Conservation (phyloP, 306 rosid genomes). For the Vigna nakashimae region DNA sequence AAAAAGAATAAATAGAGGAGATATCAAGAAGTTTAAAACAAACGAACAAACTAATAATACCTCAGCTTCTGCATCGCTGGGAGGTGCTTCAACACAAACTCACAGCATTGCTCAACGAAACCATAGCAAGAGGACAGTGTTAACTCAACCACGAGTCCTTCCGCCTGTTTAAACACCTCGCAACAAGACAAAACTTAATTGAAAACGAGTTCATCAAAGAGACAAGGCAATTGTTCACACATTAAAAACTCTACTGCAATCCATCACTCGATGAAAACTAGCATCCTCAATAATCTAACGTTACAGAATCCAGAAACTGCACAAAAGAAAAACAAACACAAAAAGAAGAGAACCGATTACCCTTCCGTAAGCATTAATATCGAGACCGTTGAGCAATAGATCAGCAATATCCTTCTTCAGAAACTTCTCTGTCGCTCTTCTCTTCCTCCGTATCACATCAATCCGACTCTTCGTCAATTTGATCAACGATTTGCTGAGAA, state of each 20-base stretch:
- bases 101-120: conserved; percentile 81
- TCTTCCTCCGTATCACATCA: conserved; percentile 88
- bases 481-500: conserved; percentile 75
- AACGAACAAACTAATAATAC: conserved; percentile 49
- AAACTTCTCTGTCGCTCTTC: conserved; percentile 92
- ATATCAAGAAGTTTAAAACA: conserved; percentile 17
- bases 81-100: conserved; percentile 73
- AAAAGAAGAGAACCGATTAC: conserved; percentile 42
- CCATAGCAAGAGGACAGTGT: conserved; percentile 79
- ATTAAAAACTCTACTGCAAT: background rate
- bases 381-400: conserved; percentile 76
- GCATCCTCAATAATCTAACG: conserved; percentile 13
- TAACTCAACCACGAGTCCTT: conserved; percentile 83
- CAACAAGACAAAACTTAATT: conserved; percentile 30
- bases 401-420: conserved; percentile 88
- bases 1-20: background rate
- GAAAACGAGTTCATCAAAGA: conserved; percentile 10
- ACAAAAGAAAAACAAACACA: background rate
- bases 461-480: conserved; percentile 83
- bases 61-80: conserved; percentile 79
- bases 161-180: conserved; percentile 73
- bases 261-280: background rate
- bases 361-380: conserved; percentile 88
- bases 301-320: conserved; percentile 26
- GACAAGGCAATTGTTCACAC: conserved; percentile 6